Base-by-base conservation (phyloP, 306 rosid species). In the Pterocarpus santalinus region DNA sequence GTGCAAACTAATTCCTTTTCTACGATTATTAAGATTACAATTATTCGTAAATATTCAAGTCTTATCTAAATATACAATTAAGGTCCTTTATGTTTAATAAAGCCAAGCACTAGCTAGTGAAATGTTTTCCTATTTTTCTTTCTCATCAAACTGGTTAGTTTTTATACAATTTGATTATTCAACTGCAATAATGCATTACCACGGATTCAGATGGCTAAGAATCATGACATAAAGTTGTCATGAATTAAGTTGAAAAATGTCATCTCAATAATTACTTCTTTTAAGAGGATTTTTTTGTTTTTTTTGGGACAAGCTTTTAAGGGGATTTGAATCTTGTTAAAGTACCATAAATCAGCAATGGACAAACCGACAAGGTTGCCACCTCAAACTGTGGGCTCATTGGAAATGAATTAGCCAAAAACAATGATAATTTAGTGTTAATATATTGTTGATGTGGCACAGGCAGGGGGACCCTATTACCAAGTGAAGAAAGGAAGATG, bases 381-480 rank as follows among this genome's bases (percentile, higher is more conserved):
- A 39, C 5, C 43, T 39, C 43, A 39, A 39, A 39, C 4, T 39
- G 43, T 39, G 43, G 43, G 43, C 4, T 39, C 4, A 0, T 39
- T 3, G 43, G 1, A 6, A 39, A 22, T 22, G 28, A 22, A 22
- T 22, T 22, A 22, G 7, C 7, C 44, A 39, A 5, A 13, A 51
- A 12, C 12, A 51, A 14, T 14, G 16, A 51, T 16, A 4, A 15
- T 4, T 13, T 13, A 14, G 6, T 51, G 57, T 43, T 8, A 43
- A 22, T 22, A 22, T 51, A 4, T 4, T 2, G 4, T 3, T 14
- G 57, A 5, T 74, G 64, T 57, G 65, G 30, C 15, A 76, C 73
- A 82, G 86, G 95, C 88, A 73, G 98, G 97, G 58, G 98, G 98
- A 13, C 98, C 98, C 3, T 89, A 88, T 83, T 92, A 95, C 85